Conservation (phyloP, 2,329 filamentous ascomycete species). For the Epichloe gansuensis region DNA sequence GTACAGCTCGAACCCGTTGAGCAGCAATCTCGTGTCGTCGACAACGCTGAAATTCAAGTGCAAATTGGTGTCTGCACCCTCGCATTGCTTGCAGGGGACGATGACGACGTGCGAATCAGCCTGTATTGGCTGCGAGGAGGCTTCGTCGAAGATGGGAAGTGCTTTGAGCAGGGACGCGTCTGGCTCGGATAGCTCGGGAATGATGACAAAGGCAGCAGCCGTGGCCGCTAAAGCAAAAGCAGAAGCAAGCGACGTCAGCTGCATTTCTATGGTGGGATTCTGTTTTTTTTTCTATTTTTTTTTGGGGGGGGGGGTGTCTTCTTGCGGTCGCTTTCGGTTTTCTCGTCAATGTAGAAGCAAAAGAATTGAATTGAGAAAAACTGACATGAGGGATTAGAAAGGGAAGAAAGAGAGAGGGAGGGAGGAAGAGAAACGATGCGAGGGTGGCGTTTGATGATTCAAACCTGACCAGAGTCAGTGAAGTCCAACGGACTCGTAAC, state of each 20-base stretch:
- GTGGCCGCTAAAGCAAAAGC: constrained; percentile 20
- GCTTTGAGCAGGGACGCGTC: constrained; percentile 30
- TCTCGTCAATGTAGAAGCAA: not conserved
- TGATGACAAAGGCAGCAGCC: constrained; percentile 37
- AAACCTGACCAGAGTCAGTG: not conserved
- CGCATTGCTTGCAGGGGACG: constrained; percentile 42
- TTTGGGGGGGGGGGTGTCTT: no score
- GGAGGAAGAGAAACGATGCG: not conserved
- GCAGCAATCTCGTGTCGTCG: constrained; percentile 32
- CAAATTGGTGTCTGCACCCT: constrained; percentile 31
- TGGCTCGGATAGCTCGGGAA: constrained; percentile 33
- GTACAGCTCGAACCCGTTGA: constrained; percentile 51
- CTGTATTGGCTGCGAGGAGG: constrained; percentile 24
- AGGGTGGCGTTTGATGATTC: not conserved
- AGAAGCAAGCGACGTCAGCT: constrained; percentile 19
- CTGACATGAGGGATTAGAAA: not conserved
- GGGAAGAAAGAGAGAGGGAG: not conserved
- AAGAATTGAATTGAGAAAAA: not conserved
- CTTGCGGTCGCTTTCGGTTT: no score
- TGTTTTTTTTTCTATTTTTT: no score
- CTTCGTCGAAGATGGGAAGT: constrained; percentile 22
- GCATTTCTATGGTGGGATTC: constrained; percentile 13
- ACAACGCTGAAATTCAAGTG: constrained; percentile 43
- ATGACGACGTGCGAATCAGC: constrained; percentile 28
- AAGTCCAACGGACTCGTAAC: not conserved